A percentile compares a stretch with the other conserved stretches of the same genome.
These are phyloP conservation scores for Pharus latifolius DNA, from an alignment of 176 grass and related monocot species.

Conservation along the genomic window DNA sequence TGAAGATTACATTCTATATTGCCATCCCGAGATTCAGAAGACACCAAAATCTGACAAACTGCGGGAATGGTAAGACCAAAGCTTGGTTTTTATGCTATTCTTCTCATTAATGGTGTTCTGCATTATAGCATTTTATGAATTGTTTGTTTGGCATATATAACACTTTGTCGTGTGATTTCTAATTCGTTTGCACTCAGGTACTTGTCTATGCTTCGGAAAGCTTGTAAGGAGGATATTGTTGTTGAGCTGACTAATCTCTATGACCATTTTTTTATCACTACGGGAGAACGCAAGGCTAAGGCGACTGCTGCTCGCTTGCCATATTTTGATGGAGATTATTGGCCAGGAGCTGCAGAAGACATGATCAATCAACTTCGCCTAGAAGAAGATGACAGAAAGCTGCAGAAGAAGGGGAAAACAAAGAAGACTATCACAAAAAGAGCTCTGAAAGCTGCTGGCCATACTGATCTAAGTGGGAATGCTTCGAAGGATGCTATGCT, in stretches of 20 bases:
- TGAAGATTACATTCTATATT: slow-evolving; percentile 98
- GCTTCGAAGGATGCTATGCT: slow-evolving; percentile 77
- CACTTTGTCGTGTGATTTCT: neutral
- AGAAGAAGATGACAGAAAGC: slow-evolving; percentile 49
- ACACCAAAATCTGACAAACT: slow-evolving; percentile 90
- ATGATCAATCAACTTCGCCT: slow-evolving; percentile 63
- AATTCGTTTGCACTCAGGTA: slow-evolving; percentile 48
- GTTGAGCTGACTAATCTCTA: slow-evolving; percentile 80
- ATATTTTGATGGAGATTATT: slow-evolving; percentile 99
- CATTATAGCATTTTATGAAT: neutral
- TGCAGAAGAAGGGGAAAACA: slow-evolving; percentile 56
- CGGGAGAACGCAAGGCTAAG: slow-evolving; percentile 59
- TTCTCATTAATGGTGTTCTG: neutral
- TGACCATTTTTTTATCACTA: slow-evolving; percentile 60
- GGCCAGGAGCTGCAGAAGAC: slow-evolving; percentile 88
- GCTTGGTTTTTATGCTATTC: neutral
- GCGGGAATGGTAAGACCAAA: slow-evolving; percentile 52
- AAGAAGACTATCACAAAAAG: slow-evolving; percentile 71
- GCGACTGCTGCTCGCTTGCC: slow-evolving; percentile 74
- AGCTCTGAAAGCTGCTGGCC: slow-evolving; percentile 52
- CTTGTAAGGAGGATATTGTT: slow-evolving; percentile 64
- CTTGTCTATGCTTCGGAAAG: slow-evolving; percentile 90
- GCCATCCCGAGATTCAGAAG: slow-evolving; percentile 97
- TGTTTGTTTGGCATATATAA: neutral
- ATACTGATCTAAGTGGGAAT: slow-evolving; percentile 58